Evolutionary conservation across 371 early-diverging fungal genomes (phyloP).

Genomic region (Mortierella sp.): DNA sequence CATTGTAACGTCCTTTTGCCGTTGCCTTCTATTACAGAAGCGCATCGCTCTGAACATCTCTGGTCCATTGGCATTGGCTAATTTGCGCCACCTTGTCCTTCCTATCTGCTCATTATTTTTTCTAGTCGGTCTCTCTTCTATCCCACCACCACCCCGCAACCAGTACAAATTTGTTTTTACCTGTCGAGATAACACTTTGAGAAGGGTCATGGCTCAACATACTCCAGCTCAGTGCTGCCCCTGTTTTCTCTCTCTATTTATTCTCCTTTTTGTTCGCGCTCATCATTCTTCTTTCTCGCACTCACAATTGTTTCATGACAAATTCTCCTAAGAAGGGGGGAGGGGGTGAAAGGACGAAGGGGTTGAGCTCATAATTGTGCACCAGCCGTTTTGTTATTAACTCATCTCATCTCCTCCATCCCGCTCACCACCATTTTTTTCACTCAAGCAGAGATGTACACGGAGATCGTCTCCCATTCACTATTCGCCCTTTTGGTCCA

Average conservation of each 20-base stretch:
- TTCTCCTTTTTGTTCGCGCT: neutral
- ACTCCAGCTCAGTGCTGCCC: too few species aligned
- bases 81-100: neutral
- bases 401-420: neutral
- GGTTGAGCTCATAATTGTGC: neutral
- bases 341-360: neutral
- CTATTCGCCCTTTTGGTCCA: neutral
- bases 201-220: too few species aligned
- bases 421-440: neutral
- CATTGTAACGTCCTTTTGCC: neutral
- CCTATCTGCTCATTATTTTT: neutral
- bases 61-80: neutral
- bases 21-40: neutral
- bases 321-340: neutral
- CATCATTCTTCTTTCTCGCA: neutral
- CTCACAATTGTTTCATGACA: neutral
- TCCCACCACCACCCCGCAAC: neutral
- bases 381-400: constrained; percentile 2
- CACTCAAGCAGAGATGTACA: neutral
- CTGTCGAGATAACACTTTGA: neutral
- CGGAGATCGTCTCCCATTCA: neutral
- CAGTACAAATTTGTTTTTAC: neutral
- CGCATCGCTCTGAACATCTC: neutral
- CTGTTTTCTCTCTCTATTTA: neutral
- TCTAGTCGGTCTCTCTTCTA: neutral